Evolutionary conservation across 2,329 filamentous ascomycete genomes (phyloP).

Genomic region (Aspergillus uvarum): DNA sequence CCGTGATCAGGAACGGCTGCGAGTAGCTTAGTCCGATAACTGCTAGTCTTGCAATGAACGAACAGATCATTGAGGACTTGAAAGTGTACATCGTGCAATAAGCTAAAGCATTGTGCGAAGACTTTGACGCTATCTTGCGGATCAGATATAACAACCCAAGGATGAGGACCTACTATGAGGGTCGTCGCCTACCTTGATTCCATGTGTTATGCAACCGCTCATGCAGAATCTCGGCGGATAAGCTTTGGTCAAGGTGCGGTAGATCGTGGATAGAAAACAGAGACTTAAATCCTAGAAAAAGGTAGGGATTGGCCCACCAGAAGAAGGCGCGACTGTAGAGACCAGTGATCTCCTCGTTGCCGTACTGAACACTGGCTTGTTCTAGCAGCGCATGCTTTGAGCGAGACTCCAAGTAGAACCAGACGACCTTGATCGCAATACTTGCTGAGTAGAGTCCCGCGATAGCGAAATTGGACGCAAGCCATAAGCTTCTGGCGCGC

Average conservation of each 20-base stretch:
- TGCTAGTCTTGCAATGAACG: background rate
- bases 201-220: background rate
- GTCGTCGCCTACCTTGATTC: background rate
- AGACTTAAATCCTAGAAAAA: slow-evolving; percentile 1
- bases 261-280: slow-evolving; percentile 2
- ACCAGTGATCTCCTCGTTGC: background rate
- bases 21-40: slow-evolving; percentile 1
- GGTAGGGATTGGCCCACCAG: slow-evolving; percentile 12
- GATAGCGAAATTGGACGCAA: background rate
- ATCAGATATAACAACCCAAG: too few species aligned
- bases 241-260: slow-evolving; percentile 3
- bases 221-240: slow-evolving; percentile 1
- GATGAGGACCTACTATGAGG: background rate
- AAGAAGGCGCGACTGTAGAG: slow-evolving; percentile 7
- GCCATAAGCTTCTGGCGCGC: slow-evolving; percentile 7
- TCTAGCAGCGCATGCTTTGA: too few species aligned
- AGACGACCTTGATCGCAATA: background rate
- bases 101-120: background rate
- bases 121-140: background rate
- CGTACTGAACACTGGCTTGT: too few species aligned
- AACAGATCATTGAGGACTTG: background rate
- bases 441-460: background rate
- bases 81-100: background rate
- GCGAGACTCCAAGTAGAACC: slow-evolving; percentile 2
- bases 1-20: slow-evolving; percentile 4